Percentiles rank a stretch among this genome's conserved stretches.
These are phyloP conservation scores for Fusarium burgessii DNA, from an alignment of 2,329 filamentous ascomycete genomes.

Conservation along the genomic window DNA sequence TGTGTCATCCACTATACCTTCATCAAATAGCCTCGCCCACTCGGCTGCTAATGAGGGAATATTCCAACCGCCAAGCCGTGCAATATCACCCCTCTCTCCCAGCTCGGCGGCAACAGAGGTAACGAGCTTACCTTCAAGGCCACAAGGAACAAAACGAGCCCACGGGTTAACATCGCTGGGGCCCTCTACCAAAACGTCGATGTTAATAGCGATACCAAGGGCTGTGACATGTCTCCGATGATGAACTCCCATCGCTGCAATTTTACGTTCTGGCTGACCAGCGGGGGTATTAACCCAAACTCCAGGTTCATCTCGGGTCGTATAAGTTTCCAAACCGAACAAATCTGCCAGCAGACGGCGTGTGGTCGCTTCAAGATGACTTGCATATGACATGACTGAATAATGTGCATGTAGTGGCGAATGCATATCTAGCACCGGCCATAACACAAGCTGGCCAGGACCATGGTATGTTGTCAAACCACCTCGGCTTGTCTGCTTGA, in stretches of 20 bases:
- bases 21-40: constrained; percentile 53
- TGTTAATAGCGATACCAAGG: constrained; percentile 85
- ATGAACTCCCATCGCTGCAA: constrained; percentile 93
- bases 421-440: constrained; percentile 87
- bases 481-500: constrained; percentile 80
- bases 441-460: constrained; percentile 92
- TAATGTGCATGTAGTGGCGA: constrained; percentile 66
- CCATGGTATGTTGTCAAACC: constrained; percentile 96
- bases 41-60: constrained; percentile 45
- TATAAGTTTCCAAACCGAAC: constrained; percentile 69
- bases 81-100: constrained; percentile 22
- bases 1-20: constrained; percentile 47
- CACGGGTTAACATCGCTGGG: constrained; percentile 61
- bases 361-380: constrained; percentile 80
- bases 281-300: constrained; percentile 73
- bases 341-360: constrained; percentile 69
- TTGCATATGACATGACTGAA: constrained; percentile 81
- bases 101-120: constrained; percentile 77
- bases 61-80: constrained; percentile 42
- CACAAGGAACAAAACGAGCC: constrained; percentile 88
- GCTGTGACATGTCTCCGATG: constrained; percentile 84
- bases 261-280: constrained; percentile 70
- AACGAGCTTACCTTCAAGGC: constrained; percentile 80
- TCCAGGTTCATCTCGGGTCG: constrained; percentile 81
- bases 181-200: constrained; percentile 68